A percentile compares a stretch with the other conserved stretches of the same genome.
phyloP scores from a whole-genome alignment of 768 basidiomycete genomes.

The Lepiota subincarnata region DNA sequence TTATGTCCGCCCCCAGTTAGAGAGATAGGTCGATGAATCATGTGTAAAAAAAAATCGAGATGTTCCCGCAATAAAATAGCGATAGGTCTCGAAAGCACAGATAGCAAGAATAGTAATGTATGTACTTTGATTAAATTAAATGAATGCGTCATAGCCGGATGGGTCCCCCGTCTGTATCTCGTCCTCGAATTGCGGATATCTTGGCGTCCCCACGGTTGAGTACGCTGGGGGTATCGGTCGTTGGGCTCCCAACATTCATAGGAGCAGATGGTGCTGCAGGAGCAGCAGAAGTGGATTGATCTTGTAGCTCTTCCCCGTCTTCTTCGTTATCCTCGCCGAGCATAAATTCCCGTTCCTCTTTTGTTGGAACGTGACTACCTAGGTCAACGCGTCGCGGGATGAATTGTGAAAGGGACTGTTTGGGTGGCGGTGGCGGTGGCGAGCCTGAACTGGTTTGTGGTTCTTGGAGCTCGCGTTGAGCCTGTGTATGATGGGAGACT shows the following conservation, averaged over 20 bases:
- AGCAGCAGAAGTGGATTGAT: not conserved
- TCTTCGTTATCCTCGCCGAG: constrained; percentile 30
- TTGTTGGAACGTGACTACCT: constrained; percentile 14
- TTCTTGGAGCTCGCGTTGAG: constrained; percentile 18
- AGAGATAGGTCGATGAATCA: too few relatives aligned
- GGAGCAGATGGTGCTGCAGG: not conserved
- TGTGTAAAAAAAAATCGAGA: too few relatives aligned
- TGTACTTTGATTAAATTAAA: not conserved
- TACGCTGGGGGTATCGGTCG: not conserved
- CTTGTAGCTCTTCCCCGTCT: constrained; percentile 19
- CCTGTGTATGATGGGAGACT: constrained; percentile 38
- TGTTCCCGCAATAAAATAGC: too few relatives aligned
- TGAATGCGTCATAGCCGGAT: constrained; percentile 1
- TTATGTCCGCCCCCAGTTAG: too few relatives aligned
- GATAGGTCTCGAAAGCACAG: not conserved
- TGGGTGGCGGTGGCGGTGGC: constrained; percentile 15
- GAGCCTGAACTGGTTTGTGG: constrained; percentile 18
- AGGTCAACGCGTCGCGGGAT: constrained; percentile 6
- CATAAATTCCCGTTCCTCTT: constrained; percentile 33
- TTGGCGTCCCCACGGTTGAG: not conserved
- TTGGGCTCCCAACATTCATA: not conserved
- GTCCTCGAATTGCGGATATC: not conserved
- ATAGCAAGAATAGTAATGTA: not conserved
- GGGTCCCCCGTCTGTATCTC: not conserved
- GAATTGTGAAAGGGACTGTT: constrained; percentile 14